phyloP scores from a whole-genome alignment of 108 stramenopile genomes.

The Nitzschia inconspicua region DNA sequence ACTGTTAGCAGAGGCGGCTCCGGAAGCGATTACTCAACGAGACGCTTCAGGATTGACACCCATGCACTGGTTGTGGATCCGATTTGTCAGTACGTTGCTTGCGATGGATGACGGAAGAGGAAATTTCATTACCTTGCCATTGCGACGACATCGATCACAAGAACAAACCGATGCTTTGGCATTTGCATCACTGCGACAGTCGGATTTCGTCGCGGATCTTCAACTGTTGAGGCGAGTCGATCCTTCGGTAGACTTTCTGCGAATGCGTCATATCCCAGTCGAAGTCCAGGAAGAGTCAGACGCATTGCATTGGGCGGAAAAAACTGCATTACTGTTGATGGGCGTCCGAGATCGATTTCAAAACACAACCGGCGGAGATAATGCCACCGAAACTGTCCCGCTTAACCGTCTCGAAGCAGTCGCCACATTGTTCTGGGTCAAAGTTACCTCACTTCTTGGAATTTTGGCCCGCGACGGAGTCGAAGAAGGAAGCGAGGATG shows the following conservation, averaged over 20 bases:
- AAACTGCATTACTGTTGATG: constrained; percentile 36
- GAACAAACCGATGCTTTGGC: constrained; percentile 13
- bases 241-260: constrained; percentile 71
- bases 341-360: constrained; percentile 40
- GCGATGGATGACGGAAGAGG: constrained; percentile 45
- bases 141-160: background rate
- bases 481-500: constrained; percentile 2
- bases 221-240: constrained; percentile 47
- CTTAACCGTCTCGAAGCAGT: constrained; percentile 37
- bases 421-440: constrained; percentile 48
- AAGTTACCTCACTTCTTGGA: constrained; percentile 48
- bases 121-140: constrained; percentile 2
- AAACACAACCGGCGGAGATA: background rate
- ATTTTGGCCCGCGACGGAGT: background rate
- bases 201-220: constrained; percentile 45
- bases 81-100: constrained; percentile 62
- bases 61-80: constrained; percentile 71
- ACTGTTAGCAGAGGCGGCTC: constrained; percentile 55
- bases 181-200: constrained; percentile 54
- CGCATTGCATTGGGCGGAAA: constrained; percentile 31
- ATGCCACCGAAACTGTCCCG: background rate
- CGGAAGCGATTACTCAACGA: constrained; percentile 50
- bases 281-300: constrained; percentile 48
- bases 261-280: constrained; percentile 72
- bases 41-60: constrained; percentile 73